phyloP scores from a whole-genome alignment of 805 yeast genomes.

The Brettanomyces naardenensis region DNA sequence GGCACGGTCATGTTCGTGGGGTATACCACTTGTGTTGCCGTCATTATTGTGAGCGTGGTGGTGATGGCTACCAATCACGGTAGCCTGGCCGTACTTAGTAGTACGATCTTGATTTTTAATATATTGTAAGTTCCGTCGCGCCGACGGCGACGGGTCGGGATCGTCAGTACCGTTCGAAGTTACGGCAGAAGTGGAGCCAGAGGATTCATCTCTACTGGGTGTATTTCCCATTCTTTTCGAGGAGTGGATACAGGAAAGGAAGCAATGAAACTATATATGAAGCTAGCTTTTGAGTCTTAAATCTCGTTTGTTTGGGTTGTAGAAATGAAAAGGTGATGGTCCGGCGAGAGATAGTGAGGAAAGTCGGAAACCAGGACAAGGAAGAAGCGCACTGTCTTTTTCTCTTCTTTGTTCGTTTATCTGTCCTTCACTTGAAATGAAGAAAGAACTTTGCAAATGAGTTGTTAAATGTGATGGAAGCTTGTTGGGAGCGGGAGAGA shows the following conservation, averaged over 20 bases:
- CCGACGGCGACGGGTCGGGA: slow-evolving; percentile 27
- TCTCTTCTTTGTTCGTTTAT: too few species aligned
- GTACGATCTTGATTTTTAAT: slow-evolving; percentile 3
- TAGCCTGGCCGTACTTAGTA: neutral
- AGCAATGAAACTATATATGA: too few species aligned
- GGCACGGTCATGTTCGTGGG: too few species aligned
- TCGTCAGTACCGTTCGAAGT: slow-evolving; percentile 21
- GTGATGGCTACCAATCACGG: slow-evolving; percentile 2
- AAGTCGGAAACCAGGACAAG: too few species aligned
- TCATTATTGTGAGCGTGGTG: neutral
- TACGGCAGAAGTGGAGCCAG: slow-evolving; percentile 27
- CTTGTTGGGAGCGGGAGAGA: too few species aligned
- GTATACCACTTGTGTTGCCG: neutral
- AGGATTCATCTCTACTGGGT: slow-evolving; percentile 31
- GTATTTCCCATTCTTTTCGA: slow-evolving; percentile 27
- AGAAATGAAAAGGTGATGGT: neutral
- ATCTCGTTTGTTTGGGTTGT: neutral
- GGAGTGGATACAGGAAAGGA: slow-evolving; percentile 2
- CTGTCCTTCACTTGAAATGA: too few species aligned
- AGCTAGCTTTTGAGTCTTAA: neutral
- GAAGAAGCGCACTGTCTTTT: too few species aligned
- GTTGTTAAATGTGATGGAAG: too few species aligned
- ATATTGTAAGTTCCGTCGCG: slow-evolving; percentile 14
- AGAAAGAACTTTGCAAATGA: too few species aligned
- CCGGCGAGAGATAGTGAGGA: too few species aligned